phyloP scores from a whole-genome alignment of 108 stramenopile species.

The Pseudonitzschia multiseries region DNA sequence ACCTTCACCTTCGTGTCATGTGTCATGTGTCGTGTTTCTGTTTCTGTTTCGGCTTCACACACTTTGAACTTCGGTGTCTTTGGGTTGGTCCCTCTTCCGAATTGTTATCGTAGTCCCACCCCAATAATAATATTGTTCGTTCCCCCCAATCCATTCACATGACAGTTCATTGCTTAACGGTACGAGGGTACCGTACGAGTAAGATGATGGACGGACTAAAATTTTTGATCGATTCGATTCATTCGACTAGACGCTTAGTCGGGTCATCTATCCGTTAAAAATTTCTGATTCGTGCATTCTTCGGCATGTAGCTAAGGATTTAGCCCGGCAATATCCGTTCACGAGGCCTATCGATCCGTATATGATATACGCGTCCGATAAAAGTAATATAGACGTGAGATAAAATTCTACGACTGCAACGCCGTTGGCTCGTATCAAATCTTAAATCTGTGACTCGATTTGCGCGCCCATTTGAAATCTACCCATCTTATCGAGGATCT shows the following conservation, averaged over 20 bases:
- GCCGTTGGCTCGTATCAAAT: background rate
- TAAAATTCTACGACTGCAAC: constrained; percentile 5
- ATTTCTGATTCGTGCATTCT: background rate
- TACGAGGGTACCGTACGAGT: no score
- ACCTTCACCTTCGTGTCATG: background rate
- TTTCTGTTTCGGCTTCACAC: no score
- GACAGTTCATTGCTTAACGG: no score
- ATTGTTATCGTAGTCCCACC: no score
- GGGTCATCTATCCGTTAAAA: background rate
- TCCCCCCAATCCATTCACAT: no score
- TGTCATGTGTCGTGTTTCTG: background rate
- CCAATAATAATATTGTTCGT: no score
- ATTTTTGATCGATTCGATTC: background rate
- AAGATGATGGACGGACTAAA: no score
- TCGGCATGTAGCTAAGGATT: background rate
- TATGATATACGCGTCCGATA: background rate
- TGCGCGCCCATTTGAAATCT: background rate
- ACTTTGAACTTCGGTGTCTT: no score
- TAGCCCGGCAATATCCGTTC: background rate
- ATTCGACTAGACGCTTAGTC: background rate
- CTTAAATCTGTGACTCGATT: background rate
- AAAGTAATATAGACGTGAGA: background rate
- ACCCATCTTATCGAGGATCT: background rate
- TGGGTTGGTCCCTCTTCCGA: no score
- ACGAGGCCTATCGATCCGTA: background rate